Percentiles rank a stretch among this genome's conserved stretches.
Conservation (phyloP, 2,329 filamentous ascomycete genomes). For the Cladosporium colombiae region DNA sequence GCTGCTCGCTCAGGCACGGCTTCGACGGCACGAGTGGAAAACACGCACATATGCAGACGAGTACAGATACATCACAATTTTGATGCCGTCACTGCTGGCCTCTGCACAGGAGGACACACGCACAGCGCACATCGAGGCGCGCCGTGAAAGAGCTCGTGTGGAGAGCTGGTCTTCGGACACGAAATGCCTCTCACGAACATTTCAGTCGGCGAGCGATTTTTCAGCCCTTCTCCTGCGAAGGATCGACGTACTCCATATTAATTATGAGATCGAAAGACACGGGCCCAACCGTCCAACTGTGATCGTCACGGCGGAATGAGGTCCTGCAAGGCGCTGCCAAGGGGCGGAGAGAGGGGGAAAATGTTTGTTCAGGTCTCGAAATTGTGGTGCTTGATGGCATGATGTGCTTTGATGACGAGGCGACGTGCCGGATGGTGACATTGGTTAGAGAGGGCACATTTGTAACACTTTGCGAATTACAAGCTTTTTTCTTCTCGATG, state of each 20-base stretch:
- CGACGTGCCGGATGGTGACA: slow-evolving; percentile 6
- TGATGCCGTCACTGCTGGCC: neutral
- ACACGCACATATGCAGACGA: neutral
- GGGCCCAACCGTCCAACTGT: slow-evolving; percentile 4
- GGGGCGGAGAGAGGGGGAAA: neutral
- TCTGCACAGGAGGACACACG: neutral
- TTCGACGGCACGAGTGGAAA: neutral
- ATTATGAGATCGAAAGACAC: slow-evolving; percentile 2
- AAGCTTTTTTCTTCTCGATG: neutral
- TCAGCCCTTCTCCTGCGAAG: neutral
- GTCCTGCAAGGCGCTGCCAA: neutral
- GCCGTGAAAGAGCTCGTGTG: neutral
- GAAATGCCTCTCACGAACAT: neutral
- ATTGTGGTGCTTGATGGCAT: neutral
- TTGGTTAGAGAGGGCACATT: neutral
- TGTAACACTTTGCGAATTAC: neutral
- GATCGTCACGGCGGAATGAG: neutral
- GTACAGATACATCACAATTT: neutral
- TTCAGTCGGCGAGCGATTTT: neutral
- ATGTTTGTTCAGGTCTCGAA: slow-evolving; percentile 4
- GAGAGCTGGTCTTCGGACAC: neutral
- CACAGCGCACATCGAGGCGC: neutral
- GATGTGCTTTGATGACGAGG: neutral
- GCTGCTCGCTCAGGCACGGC: neutral
- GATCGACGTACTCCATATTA: neutral